Base-by-base conservation (phyloP, 495 filamentous ascomycete species). In the Aspergillus sparsus region DNA sequence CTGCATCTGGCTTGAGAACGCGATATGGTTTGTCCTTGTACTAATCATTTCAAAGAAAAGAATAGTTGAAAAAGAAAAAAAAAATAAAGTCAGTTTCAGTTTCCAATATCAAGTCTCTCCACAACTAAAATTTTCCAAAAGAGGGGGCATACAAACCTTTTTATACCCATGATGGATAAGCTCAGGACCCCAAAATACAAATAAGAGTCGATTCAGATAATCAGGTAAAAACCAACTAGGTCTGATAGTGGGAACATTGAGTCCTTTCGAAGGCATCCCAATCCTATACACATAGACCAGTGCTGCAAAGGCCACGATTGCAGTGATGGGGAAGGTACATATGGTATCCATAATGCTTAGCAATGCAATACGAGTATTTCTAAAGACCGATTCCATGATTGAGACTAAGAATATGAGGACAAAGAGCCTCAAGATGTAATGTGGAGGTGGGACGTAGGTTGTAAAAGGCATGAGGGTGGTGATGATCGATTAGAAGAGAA, bases 1-100 rank as follows among this genome's bases (percentile, higher is more conserved):
- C 74, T n/a, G 67, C 69, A 55, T 76, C 72, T 7, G 64, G 56
- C 6, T 70, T 73, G n/a, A 72, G 63, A 27, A 76, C 57, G 5
- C 70, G 66, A 44, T 71, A 76, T 3, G 71, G 65, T 7, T 33
- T 55, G 32, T 68, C 57, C 49, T 65, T 69, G 57, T 70, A 74
- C 71, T 75, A 54, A 0, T 32, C 0, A 27, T 9, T 35, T 16
- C 62, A 42, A 62, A 34, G 18, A 52, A 0, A 49, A 36, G n/a
- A 3, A 4, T 7, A 42, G 31, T 3, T 42, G 15, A 18, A 39
- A 4, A 57, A 36, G 4, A 37, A 37, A 3, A 37, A 11, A 6
- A 37, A 9, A 15, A 41, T 27, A 27, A 27, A 27, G 21, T 27
- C 3, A 27, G 21, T 27, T 27, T 27, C 1, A 1, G 21, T 27